These are phyloP conservation scores for Luzula sylvatica DNA, from an alignment of 176 grass and related monocot species.

Conservation along the genomic window DNA sequence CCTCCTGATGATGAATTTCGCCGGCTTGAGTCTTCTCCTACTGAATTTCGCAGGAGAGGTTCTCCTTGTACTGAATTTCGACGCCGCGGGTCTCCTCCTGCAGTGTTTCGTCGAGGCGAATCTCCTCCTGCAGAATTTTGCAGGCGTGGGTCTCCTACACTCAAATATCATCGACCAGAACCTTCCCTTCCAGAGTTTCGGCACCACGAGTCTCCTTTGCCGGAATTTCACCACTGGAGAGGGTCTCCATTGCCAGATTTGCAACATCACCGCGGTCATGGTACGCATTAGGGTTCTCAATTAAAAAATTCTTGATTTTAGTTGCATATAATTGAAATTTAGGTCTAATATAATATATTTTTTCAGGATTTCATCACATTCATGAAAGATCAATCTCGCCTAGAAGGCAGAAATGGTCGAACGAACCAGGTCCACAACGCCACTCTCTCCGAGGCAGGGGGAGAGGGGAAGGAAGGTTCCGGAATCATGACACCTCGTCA, in stretches of 20 bases:
- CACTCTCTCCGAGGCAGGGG: slow-evolving; percentile 43
- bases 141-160: slow-evolving; percentile 4
- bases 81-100: too few species aligned
- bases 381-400: slow-evolving; percentile 42
- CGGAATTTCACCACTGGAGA: slow-evolving; percentile 10
- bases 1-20: not conserved
- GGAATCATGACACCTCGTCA: slow-evolving; percentile 17
- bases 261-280: not conserved
- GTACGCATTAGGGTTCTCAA: slow-evolving; percentile 1
- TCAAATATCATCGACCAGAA: too few species aligned
- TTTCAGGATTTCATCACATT: slow-evolving; percentile 67
- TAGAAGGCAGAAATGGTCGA: slow-evolving; percentile 26
- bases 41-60: too few species aligned
- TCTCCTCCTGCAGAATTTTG: not conserved
- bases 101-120: too few species aligned
- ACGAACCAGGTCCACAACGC: slow-evolving; percentile 11
- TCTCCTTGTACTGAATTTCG: too few species aligned
- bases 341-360: not conserved
- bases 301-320: not conserved
- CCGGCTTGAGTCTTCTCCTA: not conserved
- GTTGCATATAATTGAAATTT: slow-evolving; percentile 8
- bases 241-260: not conserved
- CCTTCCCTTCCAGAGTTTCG: not conserved
- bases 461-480: slow-evolving; percentile 52
- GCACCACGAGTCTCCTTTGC: slow-evolving; percentile 9